Evolutionary conservation across 2,329 filamentous ascomycete genomes (phyloP).

Genomic region (Calycina herbarum): DNA sequence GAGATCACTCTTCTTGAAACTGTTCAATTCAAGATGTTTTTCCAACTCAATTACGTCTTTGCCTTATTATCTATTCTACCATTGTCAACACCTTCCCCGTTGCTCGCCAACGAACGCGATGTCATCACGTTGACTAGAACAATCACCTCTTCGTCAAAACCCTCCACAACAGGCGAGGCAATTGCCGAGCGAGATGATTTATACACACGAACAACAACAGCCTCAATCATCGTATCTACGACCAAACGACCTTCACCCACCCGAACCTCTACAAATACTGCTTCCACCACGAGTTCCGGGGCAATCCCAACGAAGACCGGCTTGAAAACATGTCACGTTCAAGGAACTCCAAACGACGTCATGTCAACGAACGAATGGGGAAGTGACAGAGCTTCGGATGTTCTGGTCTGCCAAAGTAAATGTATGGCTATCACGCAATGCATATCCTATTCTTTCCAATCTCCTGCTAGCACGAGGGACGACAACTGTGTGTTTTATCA

Average conservation of each 20-base stretch:
- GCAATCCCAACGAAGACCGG: constrained; percentile 18
- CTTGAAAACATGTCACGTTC: constrained; percentile 19
- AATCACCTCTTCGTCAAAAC: neutral
- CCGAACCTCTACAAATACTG: neutral
- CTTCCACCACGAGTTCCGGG: constrained; percentile 5
- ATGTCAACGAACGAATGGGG: constrained; percentile 13
- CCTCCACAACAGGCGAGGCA: neutral
- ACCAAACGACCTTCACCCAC: neutral
- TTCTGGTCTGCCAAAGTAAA: constrained; percentile 17
- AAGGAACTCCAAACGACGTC: constrained; percentile 14
- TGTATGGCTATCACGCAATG: constrained; percentile 21
- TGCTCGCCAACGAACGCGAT: neutral
- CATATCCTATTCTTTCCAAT: constrained; percentile 19
- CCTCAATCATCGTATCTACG: neutral
- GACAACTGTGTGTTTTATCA: constrained; percentile 22
- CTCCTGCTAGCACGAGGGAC: neutral
- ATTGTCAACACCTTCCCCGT: neutral
- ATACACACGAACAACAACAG: neutral
- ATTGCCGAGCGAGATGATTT: neutral
- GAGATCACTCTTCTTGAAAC: neutral
- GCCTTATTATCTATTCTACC: constrained; percentile 10
- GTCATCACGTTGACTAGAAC: constrained; percentile 6
- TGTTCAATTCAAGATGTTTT: constrained; percentile 2
- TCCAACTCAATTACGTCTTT: neutral
- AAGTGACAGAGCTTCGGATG: constrained; percentile 12